Evolutionary conservation across 371 early-diverging fungal species (phyloP), one percentile per base, ranked within the genome.

Genomic region (Rhizomucor miehei): DNA sequence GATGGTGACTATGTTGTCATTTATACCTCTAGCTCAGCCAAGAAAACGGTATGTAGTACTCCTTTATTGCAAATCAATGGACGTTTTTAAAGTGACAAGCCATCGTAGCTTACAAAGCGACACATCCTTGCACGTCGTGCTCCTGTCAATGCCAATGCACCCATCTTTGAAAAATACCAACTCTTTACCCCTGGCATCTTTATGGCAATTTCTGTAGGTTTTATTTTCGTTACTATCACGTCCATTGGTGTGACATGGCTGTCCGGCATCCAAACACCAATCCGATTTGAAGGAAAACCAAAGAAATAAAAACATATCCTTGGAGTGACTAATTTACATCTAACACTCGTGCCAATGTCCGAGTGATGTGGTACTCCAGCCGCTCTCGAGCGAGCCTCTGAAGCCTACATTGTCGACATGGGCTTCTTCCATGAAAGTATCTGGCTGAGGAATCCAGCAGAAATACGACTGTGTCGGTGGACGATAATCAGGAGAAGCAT

Each of bases 111-210:
- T 43, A 45, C 56, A 16, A 56, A 59, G 46, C 48, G 56, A 48
- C 45, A 48, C 44, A 20, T 48, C 51, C 19, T 62, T 62, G 29
- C 47, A 53, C 71, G 73, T 37, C 70, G 73, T 50, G 70, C 65
- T 16, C 73, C 73, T 24, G 51, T 40, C 19, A 47, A 36, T 9
- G 39, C 20, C 20, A 62, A 63, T 10, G 47, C 59, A 38, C 69
- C 78, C n/a, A 70, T 78, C 23, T 78, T 78, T 60, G 72, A 57
- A 9, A 78, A 74, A 44, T 78, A 78, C 43, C 75, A 75, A 54
- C 57, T 78, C 20, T 78, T 78, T 41, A 66, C 71, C 11, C 69
- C 78, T 54, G 78, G 66, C 37, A 65, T 78, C 14, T 75, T 75
- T 43, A 78, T 78, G 78, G 67, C 66, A 1, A 44, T 75, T 44